These are phyloP conservation scores for Theobroma grandiflorum DNA, from an alignment of 441 rosid genomes.

Conservation along the genomic window DNA sequence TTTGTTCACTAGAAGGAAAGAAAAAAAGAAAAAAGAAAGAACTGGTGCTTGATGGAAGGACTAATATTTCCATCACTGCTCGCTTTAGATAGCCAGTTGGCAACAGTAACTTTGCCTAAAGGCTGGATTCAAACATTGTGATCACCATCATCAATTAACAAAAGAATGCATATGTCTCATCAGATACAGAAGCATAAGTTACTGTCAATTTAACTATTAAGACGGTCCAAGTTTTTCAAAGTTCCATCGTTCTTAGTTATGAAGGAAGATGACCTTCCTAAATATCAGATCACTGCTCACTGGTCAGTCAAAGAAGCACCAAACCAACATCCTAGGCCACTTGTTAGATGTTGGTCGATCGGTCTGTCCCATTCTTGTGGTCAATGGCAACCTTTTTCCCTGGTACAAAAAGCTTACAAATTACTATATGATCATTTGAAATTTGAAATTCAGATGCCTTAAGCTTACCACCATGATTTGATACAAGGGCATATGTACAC, in stretches of 20 bases:
- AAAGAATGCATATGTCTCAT: conserved; percentile 4
- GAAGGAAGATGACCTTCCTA: conserved; percentile 10
- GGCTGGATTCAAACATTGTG: conserved; percentile 13
- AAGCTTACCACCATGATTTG: too few relatives aligned
- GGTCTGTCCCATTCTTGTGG: conserved; percentile 6
- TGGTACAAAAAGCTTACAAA: background rate
- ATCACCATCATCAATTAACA: background rate
- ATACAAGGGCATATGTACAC: too few relatives aligned
- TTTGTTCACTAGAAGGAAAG: background rate
- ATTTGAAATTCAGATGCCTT: too few relatives aligned
- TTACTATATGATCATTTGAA: too few relatives aligned
- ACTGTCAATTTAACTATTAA: conserved; percentile 12
- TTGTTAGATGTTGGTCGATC: background rate
- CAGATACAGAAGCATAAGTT: conserved; percentile 7
- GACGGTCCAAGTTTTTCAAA: background rate
- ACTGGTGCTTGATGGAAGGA: background rate
- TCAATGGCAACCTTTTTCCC: background rate
- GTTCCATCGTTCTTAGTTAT: conserved; percentile 1
- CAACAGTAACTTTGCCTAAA: background rate
- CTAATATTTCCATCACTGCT: background rate
- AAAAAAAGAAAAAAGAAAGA: background rate
- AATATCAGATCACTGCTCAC: background rate
- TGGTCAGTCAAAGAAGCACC: conserved; percentile 18
- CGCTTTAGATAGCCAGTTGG: background rate
- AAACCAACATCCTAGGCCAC: conserved; percentile 6